Evolutionary conservation across 495 filamentous ascomycete genomes (phyloP).

Genomic region (Annulohypoxylon bovei): DNA sequence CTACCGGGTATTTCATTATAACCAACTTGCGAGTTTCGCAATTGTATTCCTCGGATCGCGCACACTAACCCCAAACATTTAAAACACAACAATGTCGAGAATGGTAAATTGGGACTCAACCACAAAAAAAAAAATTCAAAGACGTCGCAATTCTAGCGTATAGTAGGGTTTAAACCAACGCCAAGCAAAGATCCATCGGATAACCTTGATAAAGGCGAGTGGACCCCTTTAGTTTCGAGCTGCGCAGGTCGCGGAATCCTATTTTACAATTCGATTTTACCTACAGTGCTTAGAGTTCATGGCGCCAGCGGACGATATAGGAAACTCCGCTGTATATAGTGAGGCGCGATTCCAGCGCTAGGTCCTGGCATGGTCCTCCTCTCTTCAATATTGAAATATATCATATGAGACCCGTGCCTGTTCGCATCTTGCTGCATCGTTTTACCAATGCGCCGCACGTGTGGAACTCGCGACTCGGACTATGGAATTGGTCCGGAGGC

Average conservation of each 20-base stretch:
- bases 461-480: neutral
- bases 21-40: neutral
- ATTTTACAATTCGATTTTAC: neutral
- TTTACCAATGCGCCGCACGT: slow-evolving; percentile 1
- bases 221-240: neutral
- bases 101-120: neutral
- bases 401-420: neutral
- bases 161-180: neutral
- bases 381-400: too few relatives aligned
- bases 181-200: neutral
- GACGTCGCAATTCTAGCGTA: too few relatives aligned
- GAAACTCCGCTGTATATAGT: neutral
- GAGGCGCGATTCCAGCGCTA: neutral
- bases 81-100: neutral
- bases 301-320: neutral
- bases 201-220: neutral
- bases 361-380: too few relatives aligned
- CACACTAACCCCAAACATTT: neutral
- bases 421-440: neutral
- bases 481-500: neutral
- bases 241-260: neutral
- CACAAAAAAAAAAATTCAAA: neutral
- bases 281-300: neutral
- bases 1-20: neutral
- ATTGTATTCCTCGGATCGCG: neutral